Conservation (phyloP, 2,329 filamentous ascomycete species). For the Rutstroemia sp. region DNA sequence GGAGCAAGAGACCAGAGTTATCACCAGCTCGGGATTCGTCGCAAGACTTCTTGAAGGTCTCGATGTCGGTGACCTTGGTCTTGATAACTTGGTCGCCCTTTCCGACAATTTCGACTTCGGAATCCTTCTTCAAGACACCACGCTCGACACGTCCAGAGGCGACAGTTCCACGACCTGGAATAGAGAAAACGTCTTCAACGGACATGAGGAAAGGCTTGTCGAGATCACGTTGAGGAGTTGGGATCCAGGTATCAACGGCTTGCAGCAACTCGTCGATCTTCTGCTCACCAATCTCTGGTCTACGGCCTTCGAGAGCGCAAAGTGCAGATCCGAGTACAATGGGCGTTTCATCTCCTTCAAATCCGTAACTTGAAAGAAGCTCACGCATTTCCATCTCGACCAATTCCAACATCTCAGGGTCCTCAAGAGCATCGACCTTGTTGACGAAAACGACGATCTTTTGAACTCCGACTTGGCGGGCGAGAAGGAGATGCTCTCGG, state of each 20-base stretch:
- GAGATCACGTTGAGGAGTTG: slow-evolving; percentile 84
- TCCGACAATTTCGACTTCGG: slow-evolving; percentile 90
- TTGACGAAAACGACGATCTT: slow-evolving; percentile 99
- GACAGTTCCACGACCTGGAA: slow-evolving; percentile 90
- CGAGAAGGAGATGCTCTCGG: slow-evolving; percentile 93
- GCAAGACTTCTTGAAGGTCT: slow-evolving; percentile 99
- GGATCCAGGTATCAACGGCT: slow-evolving; percentile 93
- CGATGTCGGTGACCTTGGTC: slow-evolving; percentile 99
- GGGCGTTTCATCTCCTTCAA: slow-evolving; percentile 96
- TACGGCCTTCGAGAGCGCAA: slow-evolving; percentile 81
- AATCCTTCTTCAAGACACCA: slow-evolving; percentile 85
- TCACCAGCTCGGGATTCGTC: slow-evolving; percentile 94
- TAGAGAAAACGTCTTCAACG: slow-evolving; percentile 87
- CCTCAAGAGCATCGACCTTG: slow-evolving; percentile 96
- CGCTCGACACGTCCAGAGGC: slow-evolving; percentile 96
- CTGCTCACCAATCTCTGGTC: slow-evolving; percentile 74
- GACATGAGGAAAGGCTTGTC: slow-evolving; percentile 99
- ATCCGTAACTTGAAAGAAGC: slow-evolving; percentile 84
- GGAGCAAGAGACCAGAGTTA: slow-evolving; percentile 94
- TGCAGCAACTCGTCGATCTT: slow-evolving; percentile 90
- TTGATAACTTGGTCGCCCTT: slow-evolving; percentile 78
- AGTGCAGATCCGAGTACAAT: slow-evolving; percentile 96
- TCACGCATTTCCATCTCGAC: slow-evolving; percentile 99
- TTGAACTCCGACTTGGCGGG: slow-evolving; percentile 96
- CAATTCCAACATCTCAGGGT: slow-evolving; percentile 99